Percentiles rank a stretch among this genome's conserved stretches.
Conservation (phyloP, 2,329 filamentous ascomycete genomes). For the Botryotinia narcissicola region DNA sequence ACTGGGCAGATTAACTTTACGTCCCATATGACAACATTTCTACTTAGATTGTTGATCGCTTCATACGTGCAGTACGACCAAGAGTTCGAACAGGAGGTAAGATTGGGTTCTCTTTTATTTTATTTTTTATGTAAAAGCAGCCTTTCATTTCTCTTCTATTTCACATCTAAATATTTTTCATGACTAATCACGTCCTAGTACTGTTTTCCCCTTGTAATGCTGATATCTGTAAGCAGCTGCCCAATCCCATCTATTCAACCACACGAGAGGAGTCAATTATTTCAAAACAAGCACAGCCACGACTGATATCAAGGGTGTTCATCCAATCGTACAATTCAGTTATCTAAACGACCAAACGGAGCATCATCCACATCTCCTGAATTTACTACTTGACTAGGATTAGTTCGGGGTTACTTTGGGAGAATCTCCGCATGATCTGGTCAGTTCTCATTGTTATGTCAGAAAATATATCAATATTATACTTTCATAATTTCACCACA, state of each 20-base stretch:
- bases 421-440: conserved; percentile 20
- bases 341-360: neutral
- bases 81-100: conserved; percentile 1
- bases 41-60: neutral
- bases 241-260: neutral
- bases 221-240: neutral
- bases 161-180: neutral
- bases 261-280: conserved; percentile 5
- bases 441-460: conserved; percentile 12
- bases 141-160: neutral
- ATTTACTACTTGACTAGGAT: conserved; percentile 14
- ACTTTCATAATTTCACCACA: neutral
- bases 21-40: neutral
- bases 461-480: neutral
- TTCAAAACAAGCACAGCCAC: conserved; percentile 20
- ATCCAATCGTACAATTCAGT: neutral
- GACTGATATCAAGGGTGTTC: neutral
- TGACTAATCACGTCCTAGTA: conserved; percentile 1
- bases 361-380: neutral
- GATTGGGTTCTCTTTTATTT: neutral
- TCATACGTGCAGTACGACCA: neutral
- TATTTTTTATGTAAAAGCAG: conserved; percentile 3
- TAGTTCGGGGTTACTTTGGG: conserved; percentile 6
- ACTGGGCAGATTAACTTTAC: neutral
- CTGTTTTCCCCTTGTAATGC: neutral